Conservation (phyloP, 148 eudicot genomes). For the Fagopyrum tataricum region DNA sequence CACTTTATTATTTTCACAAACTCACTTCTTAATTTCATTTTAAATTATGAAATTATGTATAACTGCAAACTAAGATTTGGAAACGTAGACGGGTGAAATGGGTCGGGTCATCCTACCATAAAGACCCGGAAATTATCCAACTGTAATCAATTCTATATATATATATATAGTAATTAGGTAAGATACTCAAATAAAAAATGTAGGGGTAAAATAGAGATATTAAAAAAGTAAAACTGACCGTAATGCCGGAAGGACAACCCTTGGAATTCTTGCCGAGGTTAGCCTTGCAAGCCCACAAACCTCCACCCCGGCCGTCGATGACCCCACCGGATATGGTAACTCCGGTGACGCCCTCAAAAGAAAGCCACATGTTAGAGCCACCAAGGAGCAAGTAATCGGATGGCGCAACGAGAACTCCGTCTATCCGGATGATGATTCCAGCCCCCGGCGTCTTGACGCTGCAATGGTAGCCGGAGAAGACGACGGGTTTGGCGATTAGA, state of each 20-base stretch:
- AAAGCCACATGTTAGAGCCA: constrained; percentile 24
- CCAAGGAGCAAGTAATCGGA: constrained; percentile 26
- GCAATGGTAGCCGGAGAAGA: constrained; percentile 22
- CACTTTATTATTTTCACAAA: too few relatives aligned
- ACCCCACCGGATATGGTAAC: constrained; percentile 7
- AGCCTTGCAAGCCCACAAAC: constrained; percentile 13
- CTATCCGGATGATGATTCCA: constrained; percentile 24
- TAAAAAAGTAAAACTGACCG: not conserved
- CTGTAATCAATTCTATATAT: too few relatives aligned
- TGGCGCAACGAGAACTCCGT: constrained; percentile 50
- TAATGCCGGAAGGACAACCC: constrained; percentile 11
- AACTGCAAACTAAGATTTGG: too few relatives aligned
- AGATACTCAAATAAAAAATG: too few relatives aligned
- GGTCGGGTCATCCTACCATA: too few relatives aligned
- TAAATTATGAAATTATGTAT: too few relatives aligned
- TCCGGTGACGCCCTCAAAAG: constrained; percentile 19
- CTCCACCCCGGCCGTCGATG: not conserved
- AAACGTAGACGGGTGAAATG: too few relatives aligned
- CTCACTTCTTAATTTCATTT: too few relatives aligned
- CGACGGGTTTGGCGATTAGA: constrained; percentile 20
- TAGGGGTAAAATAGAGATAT: not conserved
- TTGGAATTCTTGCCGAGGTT: not conserved
- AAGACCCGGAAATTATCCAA: too few relatives aligned
- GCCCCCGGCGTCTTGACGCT: constrained; percentile 15
- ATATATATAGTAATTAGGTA: too few relatives aligned